Evolutionary conservation across 2,329 filamentous ascomycete species (phyloP).

Genomic region (Colletotrichum noveboracense): DNA sequence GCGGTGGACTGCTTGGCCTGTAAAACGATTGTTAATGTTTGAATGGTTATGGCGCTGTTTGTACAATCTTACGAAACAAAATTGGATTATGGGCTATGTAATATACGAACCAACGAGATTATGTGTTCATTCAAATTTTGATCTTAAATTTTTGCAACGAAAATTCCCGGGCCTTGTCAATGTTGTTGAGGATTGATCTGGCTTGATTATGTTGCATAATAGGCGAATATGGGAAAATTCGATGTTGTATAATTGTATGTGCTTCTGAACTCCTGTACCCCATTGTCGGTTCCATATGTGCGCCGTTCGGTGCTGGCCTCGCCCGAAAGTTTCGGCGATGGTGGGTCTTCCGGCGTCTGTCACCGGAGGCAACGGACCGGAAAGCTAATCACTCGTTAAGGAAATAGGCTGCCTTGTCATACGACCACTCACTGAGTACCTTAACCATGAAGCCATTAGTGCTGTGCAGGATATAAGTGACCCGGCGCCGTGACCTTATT

Average conservation of each 20-base stretch:
- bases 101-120: neutral
- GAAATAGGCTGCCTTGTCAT: neutral
- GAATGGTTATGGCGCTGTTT: neutral
- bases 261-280: neutral
- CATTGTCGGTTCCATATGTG: rapidly evolving
- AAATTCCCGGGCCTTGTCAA: rapidly evolving
- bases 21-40: neutral
- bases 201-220: no score
- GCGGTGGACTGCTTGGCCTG: neutral
- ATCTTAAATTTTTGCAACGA: no score
- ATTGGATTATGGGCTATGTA: neutral
- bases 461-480: no score
- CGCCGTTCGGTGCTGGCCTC: neutral
- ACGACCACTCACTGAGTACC: no score
- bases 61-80: neutral
- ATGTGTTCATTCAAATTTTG: no score
- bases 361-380: neutral
- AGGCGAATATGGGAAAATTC: no score
- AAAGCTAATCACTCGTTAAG: neutral
- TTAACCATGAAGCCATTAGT: no score
- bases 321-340: neutral
- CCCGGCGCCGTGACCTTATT: no score
- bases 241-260: neutral
- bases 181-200: rapidly evolving
- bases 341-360: neutral